A percentile compares a stretch with the other conserved stretches of the same genome.
Evolutionary conservation across 1,139 yeast species (phyloP).

Genomic region (Suhomyces ambrosiae): DNA sequence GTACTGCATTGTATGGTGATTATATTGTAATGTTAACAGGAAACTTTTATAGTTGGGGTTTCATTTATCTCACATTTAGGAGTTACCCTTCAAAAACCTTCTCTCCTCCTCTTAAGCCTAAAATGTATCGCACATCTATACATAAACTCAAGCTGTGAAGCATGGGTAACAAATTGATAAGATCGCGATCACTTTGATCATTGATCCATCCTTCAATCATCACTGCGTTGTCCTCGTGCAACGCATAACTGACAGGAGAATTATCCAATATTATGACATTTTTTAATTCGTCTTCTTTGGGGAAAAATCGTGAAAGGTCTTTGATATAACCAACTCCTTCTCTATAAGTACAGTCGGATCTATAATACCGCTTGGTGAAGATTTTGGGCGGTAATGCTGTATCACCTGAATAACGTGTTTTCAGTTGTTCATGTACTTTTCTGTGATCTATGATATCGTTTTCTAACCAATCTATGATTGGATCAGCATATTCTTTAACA

Average conservation of each 20-base stretch:
- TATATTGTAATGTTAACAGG: too few relatives aligned
- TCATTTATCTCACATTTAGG: too few relatives aligned
- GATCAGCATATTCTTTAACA: constrained; percentile 94
- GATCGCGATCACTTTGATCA: constrained; percentile 85
- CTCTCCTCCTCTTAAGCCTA: constrained; percentile 80
- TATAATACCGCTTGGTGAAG: constrained; percentile 68
- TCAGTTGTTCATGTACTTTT: constrained; percentile 11
- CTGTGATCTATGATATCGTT: constrained; percentile 33
- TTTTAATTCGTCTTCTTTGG: constrained; percentile 58
- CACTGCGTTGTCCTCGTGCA: constrained; percentile 85
- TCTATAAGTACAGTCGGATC: constrained; percentile 76
- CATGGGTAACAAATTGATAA: constrained; percentile 78
- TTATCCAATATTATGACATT: constrained; percentile 84
- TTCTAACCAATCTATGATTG: constrained; percentile 86
- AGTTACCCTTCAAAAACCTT: constrained; percentile 59
- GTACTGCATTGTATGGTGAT: too few relatives aligned
- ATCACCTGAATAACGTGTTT: not conserved
- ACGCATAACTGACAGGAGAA: constrained; percentile 85
- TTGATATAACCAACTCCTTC: constrained; percentile 87
- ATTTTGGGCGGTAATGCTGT: constrained; percentile 26
- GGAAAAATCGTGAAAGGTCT: constrained; percentile 61
- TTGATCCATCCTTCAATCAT: constrained; percentile 97
- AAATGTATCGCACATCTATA: constrained; percentile 81
- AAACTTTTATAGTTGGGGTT: too few relatives aligned
- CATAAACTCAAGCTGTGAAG: constrained; percentile 76